Percentiles rank a stretch among this genome's conserved stretches.
Conservation (phyloP, 2,329 filamentous ascomycete species). For the Fusarium annulatum region DNA sequence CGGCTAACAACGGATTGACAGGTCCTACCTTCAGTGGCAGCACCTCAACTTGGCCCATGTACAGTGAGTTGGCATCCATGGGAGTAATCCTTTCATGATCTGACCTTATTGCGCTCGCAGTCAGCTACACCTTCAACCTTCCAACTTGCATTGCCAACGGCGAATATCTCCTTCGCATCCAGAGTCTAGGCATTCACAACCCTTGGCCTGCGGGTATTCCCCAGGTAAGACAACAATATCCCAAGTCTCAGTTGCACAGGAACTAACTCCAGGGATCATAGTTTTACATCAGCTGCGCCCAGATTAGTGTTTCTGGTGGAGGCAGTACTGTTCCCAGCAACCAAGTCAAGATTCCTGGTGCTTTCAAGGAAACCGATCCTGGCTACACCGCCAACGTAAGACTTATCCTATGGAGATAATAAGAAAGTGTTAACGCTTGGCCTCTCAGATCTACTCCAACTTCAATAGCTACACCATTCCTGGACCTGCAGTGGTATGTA, state of each 20-base stretch:
- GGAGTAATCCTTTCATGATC: accelerated
- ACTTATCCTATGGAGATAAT: accelerated
- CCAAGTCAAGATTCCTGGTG: slow-evolving; percentile 17
- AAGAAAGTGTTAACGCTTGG: background rate
- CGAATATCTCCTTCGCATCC: slow-evolving; percentile 8
- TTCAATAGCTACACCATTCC: slow-evolving; percentile 11
- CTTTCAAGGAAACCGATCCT: background rate
- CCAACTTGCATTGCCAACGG: slow-evolving; percentile 4
- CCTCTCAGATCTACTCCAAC: slow-evolving; percentile 1
- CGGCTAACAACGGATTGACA: accelerated
- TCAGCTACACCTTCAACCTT: slow-evolving; percentile 7
- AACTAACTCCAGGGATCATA: accelerated
- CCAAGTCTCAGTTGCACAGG: accelerated
- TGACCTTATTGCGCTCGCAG: background rate
- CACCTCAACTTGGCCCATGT: background rate
- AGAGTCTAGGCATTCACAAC: slow-evolving; percentile 14
- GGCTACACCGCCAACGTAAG: slow-evolving; percentile 14
- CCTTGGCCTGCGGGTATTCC: slow-evolving; percentile 5
- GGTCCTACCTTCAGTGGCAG: background rate
- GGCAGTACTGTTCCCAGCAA: slow-evolving; percentile 2
- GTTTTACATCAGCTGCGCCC: slow-evolving; percentile 19
- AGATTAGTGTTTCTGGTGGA: slow-evolving; percentile 7
- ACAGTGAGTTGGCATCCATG: background rate
- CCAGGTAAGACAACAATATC: background rate
- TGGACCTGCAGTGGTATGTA: slow-evolving; percentile 8